Conservation (phyloP, 2,329 filamentous ascomycete species). For the Alternaria burnsii region DNA sequence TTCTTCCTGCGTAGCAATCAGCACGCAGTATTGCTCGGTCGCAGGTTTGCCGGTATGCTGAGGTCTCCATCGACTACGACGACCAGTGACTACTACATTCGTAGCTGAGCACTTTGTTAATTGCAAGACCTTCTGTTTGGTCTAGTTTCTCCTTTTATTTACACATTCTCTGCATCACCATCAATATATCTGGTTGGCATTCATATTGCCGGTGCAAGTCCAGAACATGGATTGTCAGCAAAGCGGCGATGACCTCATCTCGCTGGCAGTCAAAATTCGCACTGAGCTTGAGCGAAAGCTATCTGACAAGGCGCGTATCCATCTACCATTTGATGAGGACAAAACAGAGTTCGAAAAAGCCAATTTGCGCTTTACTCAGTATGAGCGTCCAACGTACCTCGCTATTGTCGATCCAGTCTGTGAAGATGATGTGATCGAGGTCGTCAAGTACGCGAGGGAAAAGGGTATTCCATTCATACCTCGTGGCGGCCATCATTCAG, state of each 20-base stretch:
- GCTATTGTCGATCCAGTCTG: slow-evolving; percentile 6
- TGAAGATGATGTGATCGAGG: not conserved
- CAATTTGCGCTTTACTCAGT: slow-evolving; percentile 15
- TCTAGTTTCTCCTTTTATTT: not conserved
- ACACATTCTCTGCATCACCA: not conserved
- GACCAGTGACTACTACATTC: not conserved
- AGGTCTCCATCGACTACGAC: not conserved
- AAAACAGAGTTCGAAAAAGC: slow-evolving; percentile 5
- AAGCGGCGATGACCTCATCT: not conserved
- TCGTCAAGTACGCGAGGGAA: slow-evolving; percentile 10
- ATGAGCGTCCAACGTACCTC: slow-evolving; percentile 13
- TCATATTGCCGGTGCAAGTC: not conserved
- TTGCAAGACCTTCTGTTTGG: not conserved
- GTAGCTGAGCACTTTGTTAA: not conserved
- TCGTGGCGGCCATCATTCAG: slow-evolving; percentile 11
- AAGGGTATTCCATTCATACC: slow-evolving; percentile 14
- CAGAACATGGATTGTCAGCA: not conserved
- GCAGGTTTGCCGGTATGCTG: not conserved
- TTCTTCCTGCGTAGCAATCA: not conserved
- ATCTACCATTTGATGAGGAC: slow-evolving; percentile 6
- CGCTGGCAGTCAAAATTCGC: slow-evolving; percentile 4
- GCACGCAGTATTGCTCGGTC: not conserved
- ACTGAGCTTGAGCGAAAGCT: slow-evolving; percentile 10
- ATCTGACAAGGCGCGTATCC: not conserved
- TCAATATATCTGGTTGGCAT: not conserved